Evolutionary conservation across 257 asterid genomes (phyloP), one percentile per base, ranked within the genome.

Genomic region (Phtheirospermum japonicum): DNA sequence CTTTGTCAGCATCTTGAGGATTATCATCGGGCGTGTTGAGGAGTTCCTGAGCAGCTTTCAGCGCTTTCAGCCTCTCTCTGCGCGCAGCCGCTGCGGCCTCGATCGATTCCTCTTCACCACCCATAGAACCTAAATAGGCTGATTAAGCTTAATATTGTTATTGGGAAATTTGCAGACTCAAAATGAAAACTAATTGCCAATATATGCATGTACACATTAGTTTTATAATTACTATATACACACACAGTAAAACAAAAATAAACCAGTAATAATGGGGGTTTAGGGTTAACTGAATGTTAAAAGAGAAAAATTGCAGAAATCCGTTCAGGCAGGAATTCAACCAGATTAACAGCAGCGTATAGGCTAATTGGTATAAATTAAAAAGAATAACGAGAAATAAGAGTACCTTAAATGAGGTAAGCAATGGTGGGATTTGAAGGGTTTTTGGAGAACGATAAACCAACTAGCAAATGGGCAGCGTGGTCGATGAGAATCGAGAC

Each of bases 21-120:
- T 50, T 16, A 9, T 85, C 83, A 14, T 92, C 98, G 23, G 98
- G 93, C 57, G 90, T 80, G 68, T 68, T 69, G 80, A 81, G 88
- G 74, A 89, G 97, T 65, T 86, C 83, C 67, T 85, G 97, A 66
- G 99, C 97, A 20, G 82, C 81, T 76, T 84, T 85, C 19, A 92
- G 91, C 18, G 99, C 91, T 75, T 70, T 71, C 39, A 92, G 81
- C 75, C 94, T 73, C 82, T 92, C 96, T 45, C 91, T 77, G 43
- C 99, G 89, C 13, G 81, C 84, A 5, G 75, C 84, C 20, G 89
- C 90, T 50, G 88, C 93, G 4, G 87, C 90, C 66, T 82, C 94
- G 11, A 88, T 42, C 14, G 92, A 80, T 34, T 76, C 83, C 64
- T 79, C 96, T 70, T 77, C 96, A 69, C 79, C 88, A 12, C 59